Conservation (phyloP, 2,329 filamentous ascomycete species). For the Ascochyta rabiei region DNA sequence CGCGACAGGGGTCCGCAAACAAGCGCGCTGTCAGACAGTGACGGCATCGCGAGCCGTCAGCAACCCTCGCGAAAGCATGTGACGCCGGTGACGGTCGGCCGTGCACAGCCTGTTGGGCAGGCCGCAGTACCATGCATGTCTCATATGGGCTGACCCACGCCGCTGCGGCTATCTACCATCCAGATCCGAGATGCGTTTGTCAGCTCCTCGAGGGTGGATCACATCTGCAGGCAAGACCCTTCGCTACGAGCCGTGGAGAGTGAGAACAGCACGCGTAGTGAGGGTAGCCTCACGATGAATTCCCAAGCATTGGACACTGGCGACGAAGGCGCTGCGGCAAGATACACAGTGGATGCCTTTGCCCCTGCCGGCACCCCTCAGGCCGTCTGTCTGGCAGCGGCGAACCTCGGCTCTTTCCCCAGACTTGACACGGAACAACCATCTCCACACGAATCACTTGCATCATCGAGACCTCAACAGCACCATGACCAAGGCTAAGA, state of each 20-base stretch:
- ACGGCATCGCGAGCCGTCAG: background rate
- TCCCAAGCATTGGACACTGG: background rate
- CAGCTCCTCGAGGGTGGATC: background rate
- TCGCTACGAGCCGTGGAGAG: background rate
- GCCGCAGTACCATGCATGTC: background rate
- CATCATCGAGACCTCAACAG: background rate
- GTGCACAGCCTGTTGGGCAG: background rate
- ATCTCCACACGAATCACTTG: slow-evolving; percentile 1
- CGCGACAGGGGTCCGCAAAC: background rate
- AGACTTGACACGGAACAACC: slow-evolving; percentile 1
- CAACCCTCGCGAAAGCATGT: slow-evolving; percentile 11
- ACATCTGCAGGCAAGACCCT: background rate
- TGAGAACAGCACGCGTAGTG: background rate
- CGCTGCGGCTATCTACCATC: background rate
- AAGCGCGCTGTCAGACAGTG: background rate
- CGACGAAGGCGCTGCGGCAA: background rate
- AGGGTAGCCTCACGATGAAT: background rate
- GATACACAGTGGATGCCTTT: background rate
- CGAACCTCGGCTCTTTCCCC: slow-evolving; percentile 6
- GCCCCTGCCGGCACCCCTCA: slow-evolving; percentile 21
- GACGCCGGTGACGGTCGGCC: background rate
- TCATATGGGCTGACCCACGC: background rate
- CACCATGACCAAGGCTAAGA: slow-evolving; percentile 22
- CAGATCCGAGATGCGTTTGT: background rate
- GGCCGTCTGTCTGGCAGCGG: slow-evolving; percentile 8